Conservation (phyloP, 2,329 filamentous ascomycete genomes). For the Fusarium udum region DNA sequence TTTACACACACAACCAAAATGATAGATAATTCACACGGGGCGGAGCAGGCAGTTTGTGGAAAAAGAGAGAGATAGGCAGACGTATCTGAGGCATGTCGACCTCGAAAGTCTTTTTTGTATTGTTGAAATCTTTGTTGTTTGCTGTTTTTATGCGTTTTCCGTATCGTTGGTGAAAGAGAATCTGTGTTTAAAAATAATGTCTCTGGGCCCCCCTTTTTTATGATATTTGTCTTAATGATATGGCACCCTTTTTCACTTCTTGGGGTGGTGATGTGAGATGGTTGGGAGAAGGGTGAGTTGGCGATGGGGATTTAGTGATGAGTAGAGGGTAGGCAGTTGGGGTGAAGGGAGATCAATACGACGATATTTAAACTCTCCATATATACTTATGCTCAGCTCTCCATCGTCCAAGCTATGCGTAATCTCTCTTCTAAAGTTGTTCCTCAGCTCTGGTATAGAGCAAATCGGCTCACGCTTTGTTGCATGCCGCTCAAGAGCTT, state of each 20-base stretch:
- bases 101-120: slow-evolving; percentile 19
- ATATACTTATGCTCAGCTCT: no score
- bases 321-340: neutral
- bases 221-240: slow-evolving; percentile 36
- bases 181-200: neutral
- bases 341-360: neutral
- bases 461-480: neutral
- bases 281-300: neutral
- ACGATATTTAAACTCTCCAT: neutral
- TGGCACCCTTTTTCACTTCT: slow-evolving; percentile 27
- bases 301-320: neutral
- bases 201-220: neutral
- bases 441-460: neutral
- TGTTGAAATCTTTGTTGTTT: slow-evolving; percentile 10
- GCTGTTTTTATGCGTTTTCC: neutral
- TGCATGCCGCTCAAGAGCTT: neutral
- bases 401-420: no score
- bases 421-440: neutral
- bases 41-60: neutral
- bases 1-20: neutral
- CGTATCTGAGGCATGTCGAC: slow-evolving; percentile 19
- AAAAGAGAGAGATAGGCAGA: slow-evolving; percentile 18
- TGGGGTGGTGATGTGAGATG: neutral
- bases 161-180: slow-evolving; percentile 11
- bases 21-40: neutral